Evolutionary conservation across 495 filamentous ascomycete genomes (phyloP).

Genomic region (Daldinia decipiens): DNA sequence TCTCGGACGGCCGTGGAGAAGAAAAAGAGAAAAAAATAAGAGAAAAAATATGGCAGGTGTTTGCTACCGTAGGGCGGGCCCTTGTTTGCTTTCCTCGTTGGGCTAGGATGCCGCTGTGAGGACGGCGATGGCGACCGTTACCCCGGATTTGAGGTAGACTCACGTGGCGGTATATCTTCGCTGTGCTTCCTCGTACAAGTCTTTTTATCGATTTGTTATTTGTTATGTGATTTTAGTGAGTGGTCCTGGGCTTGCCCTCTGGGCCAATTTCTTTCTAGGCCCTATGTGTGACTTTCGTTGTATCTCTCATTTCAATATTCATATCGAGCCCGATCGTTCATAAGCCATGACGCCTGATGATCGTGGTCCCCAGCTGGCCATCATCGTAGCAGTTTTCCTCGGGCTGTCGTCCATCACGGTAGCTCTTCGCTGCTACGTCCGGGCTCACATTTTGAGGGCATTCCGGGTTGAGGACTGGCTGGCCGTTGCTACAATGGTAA

Average conservation of each 20-base stretch:
- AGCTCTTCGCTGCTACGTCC: conserved; percentile 43
- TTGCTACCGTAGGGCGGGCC: conserved; percentile 6
- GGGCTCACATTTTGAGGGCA: conserved; percentile 28
- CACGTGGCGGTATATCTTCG: conserved; percentile 14
- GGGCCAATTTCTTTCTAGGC: conserved; percentile 20
- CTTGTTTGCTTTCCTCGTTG: conserved; percentile 5
- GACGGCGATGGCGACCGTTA: conserved; percentile 5
- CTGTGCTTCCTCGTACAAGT: conserved; percentile 2
- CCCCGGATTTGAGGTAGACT: background rate
- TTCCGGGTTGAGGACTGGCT: conserved; percentile 45
- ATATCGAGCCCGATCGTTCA: background rate
- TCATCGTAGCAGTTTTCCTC: conserved; percentile 25
- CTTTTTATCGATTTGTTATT: background rate
- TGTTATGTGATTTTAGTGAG: conserved; percentile 20
- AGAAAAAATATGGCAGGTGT: background rate
- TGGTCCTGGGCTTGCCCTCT: conserved; percentile 21
- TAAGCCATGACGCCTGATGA: conserved; percentile 23
- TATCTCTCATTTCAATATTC: background rate
- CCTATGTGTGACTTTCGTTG: background rate
- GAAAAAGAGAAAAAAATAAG: no score
- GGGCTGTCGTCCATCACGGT: conserved; percentile 34
- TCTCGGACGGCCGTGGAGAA: background rate
- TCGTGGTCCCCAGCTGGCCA: conserved; percentile 41
- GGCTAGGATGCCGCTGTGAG: background rate
- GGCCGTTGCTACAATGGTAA: conserved; percentile 41